These are phyloP conservation scores for Hericium alpestre DNA, from an alignment of 768 basidiomycete genomes.

Conservation along the genomic window DNA sequence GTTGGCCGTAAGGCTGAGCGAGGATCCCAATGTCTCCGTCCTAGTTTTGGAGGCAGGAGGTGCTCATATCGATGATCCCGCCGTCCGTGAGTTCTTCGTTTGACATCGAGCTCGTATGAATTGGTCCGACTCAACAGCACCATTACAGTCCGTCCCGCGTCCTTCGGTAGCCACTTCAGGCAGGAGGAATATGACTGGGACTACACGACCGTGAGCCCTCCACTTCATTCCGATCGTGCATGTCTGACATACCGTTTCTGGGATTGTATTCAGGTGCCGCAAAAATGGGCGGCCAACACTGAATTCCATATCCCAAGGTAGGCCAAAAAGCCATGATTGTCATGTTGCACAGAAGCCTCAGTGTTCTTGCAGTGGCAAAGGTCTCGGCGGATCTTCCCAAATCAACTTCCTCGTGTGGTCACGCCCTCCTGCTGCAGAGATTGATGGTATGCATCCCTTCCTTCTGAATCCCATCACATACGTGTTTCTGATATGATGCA, in stretches of 20 bases:
- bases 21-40: conserved; percentile 23
- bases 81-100: background rate
- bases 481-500: background rate
- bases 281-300: background rate
- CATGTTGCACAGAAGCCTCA: background rate
- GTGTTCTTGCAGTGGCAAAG: background rate
- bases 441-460: background rate
- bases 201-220: background rate
- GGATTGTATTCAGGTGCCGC: background rate
- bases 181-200: conserved; percentile 3
- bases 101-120: no score
- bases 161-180: background rate
- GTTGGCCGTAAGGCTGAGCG: conserved; percentile 25
- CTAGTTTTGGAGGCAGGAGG: conserved; percentile 22
- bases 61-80: conserved; percentile 7
- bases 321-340: background rate
- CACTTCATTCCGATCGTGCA: background rate
- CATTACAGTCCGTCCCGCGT: background rate
- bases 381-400: conserved; percentile 3
- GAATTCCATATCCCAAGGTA: background rate
- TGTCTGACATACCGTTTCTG: background rate
- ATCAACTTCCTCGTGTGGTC: conserved; percentile 3
- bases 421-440: conserved; percentile 1
- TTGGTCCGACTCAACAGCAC: background rate
- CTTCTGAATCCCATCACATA: background rate